Base-by-base conservation (phyloP, 1,284 basidiomycete genomes). In the Pisolithus thermaeus region DNA sequence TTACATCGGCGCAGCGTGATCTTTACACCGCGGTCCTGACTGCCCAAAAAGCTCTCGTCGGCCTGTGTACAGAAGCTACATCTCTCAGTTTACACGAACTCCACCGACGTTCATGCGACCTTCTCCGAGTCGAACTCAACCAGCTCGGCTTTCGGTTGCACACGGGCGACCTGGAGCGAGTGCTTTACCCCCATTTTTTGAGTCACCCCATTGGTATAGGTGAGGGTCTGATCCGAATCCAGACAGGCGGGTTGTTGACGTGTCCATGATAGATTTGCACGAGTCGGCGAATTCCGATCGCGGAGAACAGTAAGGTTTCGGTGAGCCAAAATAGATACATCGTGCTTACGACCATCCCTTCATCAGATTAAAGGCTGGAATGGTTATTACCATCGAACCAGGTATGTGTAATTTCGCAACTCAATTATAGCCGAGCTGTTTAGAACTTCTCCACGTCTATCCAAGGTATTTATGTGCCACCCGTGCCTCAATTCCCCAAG, bases 181-280 rank as follows among this genome's bases (percentile, higher is more conserved):
- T 81, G 20, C 67, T 95, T 51, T 96, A 94, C 64, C 92, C 93
- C 2, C 92, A 96, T 71, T 92, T 85, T 56, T 69, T 96, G 47
- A 84, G 87, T 47, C 91, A 97, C 68, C 87, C 89, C n/a, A 83
- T 94, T 51, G 90, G 91, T 14, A 83, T 92, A 52, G 90, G 87
- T 86, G 47, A 36, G 81, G 49, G 37, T 43, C 28, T 50, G 11
- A 28, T 46, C 30, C 16, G 35, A 20, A 44, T 46, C 18, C 44
- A 32, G 28, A 30, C 20, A 30, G 18, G 9, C 45, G 45, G 38
- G 47, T 55, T 45, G 54, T 54, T 64, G 12, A 63, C 16, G 46
- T 47, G 30, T 55, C 38, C 35, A 43, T 12, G n/a, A 22, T 65
- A 89, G 91, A 94, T 71, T 71, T 93, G 39, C 91, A 94, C 59